Base-by-base conservation (phyloP, 2,329 filamentous ascomycete genomes). In the Penicillium sp. region DNA sequence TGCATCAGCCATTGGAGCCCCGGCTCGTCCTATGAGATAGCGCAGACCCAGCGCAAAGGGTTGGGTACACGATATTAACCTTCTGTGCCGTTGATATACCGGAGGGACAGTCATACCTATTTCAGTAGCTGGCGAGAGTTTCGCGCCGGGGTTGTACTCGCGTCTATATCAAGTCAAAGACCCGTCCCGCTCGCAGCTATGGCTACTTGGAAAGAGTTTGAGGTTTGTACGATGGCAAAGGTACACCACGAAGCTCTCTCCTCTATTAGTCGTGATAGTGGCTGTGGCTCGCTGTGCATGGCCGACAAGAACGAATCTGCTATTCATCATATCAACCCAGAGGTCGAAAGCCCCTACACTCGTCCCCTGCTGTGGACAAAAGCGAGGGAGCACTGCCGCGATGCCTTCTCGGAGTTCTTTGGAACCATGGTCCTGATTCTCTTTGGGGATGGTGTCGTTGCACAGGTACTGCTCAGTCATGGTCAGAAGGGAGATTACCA, bases 361-460 rank as follows among this genome's bases (percentile, higher is more conserved):
- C 34, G 30, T 9, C 46, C 67, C 5, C 53, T 77, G 4, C 58
- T 66, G 22, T 87, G 83, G 84, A 77, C 72, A 40, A 73, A 72
- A 33, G 66, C 82, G 25, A 75, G 83, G 36, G 67, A 73, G 16
- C 58, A 68, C 25, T 71, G 79, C 31, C 75, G 78, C 50, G 82
- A 86, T 54, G 78, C 77, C 1, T 81, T 87, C 56, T 80, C 81
- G 1, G 83, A 87, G 3, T 35, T 35, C 8, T 35, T 35, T 18
- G 33, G 33, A 3, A 35, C 81, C 11, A 83, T 88, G 72, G 77
- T 85, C 46, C 67, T 88, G 54, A 74, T 88, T 50, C 69, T 88
- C 34, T 88, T 88, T 59, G 85, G 85, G 3, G 80, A 35, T 35
- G 33, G 33, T 14, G 33, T 35, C 10, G 33, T 35, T 35, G 33